A percentile compares a stretch with the other conserved stretches of the same genome.
These are phyloP conservation scores for Boletales sp. DNA, from an alignment of 768 basidiomycete genomes.

Conservation along the genomic window DNA sequence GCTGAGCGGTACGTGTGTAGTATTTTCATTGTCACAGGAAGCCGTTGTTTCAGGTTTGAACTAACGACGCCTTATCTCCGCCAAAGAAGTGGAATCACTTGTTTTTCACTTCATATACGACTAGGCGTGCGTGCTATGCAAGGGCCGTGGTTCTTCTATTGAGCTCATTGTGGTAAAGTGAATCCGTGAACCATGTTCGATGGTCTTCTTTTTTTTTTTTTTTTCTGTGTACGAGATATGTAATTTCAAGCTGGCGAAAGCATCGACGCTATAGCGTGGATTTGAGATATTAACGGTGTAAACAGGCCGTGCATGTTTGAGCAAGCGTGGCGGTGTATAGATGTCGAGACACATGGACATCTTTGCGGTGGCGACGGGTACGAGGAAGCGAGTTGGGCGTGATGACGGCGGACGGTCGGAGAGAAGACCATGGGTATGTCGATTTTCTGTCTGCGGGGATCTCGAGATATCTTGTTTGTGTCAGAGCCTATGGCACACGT, in stretches of 20 bases:
- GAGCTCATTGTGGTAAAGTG: background rate
- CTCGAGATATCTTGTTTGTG: no score
- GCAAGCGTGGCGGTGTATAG: conserved; percentile 2
- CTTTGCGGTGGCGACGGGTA: conserved; percentile 25
- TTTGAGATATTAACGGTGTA: conserved; percentile 7
- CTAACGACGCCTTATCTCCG: conserved; percentile 12
- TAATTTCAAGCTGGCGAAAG: no score
- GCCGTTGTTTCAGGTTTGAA: no score
- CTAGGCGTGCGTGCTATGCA: no score
- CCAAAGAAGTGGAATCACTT: conserved; percentile 6
- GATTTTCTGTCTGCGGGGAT: conserved; percentile 2
- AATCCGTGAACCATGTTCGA: background rate
- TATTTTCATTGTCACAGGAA: background rate
- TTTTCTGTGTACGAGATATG: background rate
- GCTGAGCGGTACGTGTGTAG: background rate
- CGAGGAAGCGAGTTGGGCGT: conserved; percentile 11
- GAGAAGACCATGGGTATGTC: background rate
- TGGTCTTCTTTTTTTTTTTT: no score
- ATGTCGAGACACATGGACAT: background rate
- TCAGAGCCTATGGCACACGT: no score
- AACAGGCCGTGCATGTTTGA: conserved; percentile 8
- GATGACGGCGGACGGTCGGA: conserved; percentile 10
- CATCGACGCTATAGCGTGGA: no score
- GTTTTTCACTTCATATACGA: background rate
- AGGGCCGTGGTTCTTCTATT: no score